Base-by-base conservation (phyloP, 192 early-diverging fungal genomes). In the Phlyctochytrium planicorne region DNA sequence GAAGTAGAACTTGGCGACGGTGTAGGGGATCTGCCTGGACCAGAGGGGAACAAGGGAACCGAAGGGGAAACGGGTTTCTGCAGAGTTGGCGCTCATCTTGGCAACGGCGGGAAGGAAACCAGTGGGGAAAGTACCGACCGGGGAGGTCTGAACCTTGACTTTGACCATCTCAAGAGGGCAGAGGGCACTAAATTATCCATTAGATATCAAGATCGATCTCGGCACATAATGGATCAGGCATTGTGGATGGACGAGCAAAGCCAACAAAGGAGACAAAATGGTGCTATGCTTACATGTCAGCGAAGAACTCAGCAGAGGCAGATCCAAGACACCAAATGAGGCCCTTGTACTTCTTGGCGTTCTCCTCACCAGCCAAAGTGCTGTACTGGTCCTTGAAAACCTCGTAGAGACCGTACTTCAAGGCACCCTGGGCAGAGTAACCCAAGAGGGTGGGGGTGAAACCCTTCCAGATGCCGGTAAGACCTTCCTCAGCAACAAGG, bases 371-470 rank as follows among this genome's bases (percentile, higher is more conserved):
- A 74, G 40, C 40, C 40, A 47, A 47, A 20, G 40, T 47, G 40
- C 40, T 47, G 40, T 47, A 47, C 40, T 47, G 40, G 40, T 47
- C 40, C 79, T 95, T 95, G 85, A 93, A 95, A 67, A 88, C 72
- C 78, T 95, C 93, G 80, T 94, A 94, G 59, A 92, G 87, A 29
- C 93, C 93, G 78, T 92, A 95, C 80, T 95, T 95, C 82, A 89
- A 85, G 69, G 85, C 79, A 69, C 92, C 92, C 78, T 94, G 92
- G 57, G 88, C 66, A 52, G 89, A 92, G 81, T 95, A 95, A 23
- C 93, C 93, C 36, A 91, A 64, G 32, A 91, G 75, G 17, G 92
- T 95, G 29, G 93, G 92, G 6, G 78, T 83, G 30, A 87, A 80
- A 52, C 93, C 93, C 35, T 90, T 91, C 63, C 82, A 91, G 55